Evolutionary conservation across 331 rosid species (phyloP), one percentile per base, ranked within the genome.

Genomic region (Pyracantha coccinea): DNA sequence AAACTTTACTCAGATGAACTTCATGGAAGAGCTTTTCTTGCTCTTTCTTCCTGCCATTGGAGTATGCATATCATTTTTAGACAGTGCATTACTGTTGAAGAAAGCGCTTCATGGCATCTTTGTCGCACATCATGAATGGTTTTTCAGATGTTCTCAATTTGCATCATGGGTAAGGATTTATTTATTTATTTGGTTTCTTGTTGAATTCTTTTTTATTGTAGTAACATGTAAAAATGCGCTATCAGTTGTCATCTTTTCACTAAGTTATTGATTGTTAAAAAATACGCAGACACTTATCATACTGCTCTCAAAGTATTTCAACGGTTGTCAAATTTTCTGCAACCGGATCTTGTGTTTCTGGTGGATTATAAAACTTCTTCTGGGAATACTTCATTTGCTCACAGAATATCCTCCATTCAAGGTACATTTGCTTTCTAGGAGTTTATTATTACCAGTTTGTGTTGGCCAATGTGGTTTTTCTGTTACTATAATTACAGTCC

Each of bases 341-440:
- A 85, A 80, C 77, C 60, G 35, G 59, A 71, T 84, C 69, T 53
- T 90, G 66, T 87, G 95, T 79, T 83, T 86, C 77, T 94, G 96
- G 97, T 94, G 99, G 99, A 85, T 91, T 70, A 64, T 84, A 52
- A 91, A 89, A 80, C 75, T 93, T 52, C 29, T 87, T 38, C 75
- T 87, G 73, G 87, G 83, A 44, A 66, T 79, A 70, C 69, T 88
- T 69, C 83, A 84, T 87, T 71, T 90, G 79, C 66, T 82, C 53
- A 80, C 83, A 7, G 80, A 69, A 38, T 86, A 80, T 78, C 70
- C 89, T 59, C 78, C 87, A 24, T 63, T 82, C 58, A 85, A 87
- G 97, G 97, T 92, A 79, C 72, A 44, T 27, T 74, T 67, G 8
- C 31, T 57, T 2, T 80, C 63, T 58, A 54, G 45, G 35, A 66